Evolutionary conservation across 176 grass and related monocot species (phyloP).

Genomic region (Carex cristatella): DNA sequence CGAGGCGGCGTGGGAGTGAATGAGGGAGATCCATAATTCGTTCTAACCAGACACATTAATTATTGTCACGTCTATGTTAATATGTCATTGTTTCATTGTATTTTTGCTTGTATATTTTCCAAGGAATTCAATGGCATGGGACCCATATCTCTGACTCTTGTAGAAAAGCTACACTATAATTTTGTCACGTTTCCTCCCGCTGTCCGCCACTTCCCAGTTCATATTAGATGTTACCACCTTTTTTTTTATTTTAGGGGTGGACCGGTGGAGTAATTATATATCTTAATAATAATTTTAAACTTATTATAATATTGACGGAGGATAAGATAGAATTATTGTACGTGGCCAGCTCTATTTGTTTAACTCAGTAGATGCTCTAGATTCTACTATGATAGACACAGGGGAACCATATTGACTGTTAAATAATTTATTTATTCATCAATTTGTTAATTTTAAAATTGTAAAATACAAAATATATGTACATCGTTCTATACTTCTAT

Average conservation of each 20-base stretch:
- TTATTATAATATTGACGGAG: not conserved
- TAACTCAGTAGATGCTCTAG: too few relatives aligned
- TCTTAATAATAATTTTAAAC: too few relatives aligned
- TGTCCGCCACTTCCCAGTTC: not conserved
- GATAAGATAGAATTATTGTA: not conserved
- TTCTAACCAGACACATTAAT: not conserved
- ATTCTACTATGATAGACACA: not conserved
- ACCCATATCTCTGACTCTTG: not conserved
- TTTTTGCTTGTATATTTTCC: not conserved
- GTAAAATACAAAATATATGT: too few relatives aligned
- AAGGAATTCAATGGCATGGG: not conserved
- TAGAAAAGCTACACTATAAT: not conserved
- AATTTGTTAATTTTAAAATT: too few relatives aligned
- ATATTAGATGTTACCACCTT: not conserved
- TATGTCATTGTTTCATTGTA: not conserved
- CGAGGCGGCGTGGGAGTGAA: not conserved
- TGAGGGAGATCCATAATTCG: not conserved
- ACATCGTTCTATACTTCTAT: too few relatives aligned
- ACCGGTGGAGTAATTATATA: not conserved
- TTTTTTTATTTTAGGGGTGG: not conserved
- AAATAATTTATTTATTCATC: too few relatives aligned
- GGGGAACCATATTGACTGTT: too few relatives aligned
- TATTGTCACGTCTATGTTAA: not conserved
- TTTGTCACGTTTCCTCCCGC: not conserved
- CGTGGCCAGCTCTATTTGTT: too few relatives aligned